Conservation (phyloP, 805 yeast species). For the Cyberlindnera petersonii region DNA sequence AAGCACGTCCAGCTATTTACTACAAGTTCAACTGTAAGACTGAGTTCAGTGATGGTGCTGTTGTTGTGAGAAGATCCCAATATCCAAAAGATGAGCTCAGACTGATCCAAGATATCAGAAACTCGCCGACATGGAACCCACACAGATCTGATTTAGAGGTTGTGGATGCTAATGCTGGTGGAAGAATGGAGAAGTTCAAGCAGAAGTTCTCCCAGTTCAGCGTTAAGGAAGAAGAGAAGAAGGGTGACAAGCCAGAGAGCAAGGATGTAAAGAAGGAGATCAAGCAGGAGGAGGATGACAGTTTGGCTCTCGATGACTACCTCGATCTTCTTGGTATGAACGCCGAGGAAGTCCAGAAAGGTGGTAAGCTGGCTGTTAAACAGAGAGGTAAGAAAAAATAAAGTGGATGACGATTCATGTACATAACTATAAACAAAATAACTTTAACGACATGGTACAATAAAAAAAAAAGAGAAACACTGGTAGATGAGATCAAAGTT, state of each 20-base stretch:
- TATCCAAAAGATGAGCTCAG: constrained; percentile 84
- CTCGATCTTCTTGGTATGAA: constrained; percentile 58
- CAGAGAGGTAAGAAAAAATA: constrained; percentile 41
- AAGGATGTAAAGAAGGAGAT: constrained; percentile 5
- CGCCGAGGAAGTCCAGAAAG: constrained; percentile 50
- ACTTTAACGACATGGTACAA: background rate
- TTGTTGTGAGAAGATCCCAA: constrained; percentile 74
- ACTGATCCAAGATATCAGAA: constrained; percentile 85
- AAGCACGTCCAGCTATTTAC: constrained; percentile 90
- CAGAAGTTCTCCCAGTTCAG: constrained; percentile 56
- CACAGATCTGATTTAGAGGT: constrained; percentile 71
- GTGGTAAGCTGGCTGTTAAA: constrained; percentile 49
- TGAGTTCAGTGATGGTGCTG: constrained; percentile 94
- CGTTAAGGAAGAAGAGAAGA: constrained; percentile 31
- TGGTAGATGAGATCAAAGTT: too few relatives aligned
- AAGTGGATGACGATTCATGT: background rate
- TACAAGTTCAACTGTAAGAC: constrained; percentile 84
- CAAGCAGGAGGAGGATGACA: constrained; percentile 11
- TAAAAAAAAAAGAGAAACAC: too few relatives aligned
- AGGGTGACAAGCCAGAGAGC: constrained; percentile 17
- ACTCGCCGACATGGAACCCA: constrained; percentile 85
- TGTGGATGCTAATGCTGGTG: constrained; percentile 79
- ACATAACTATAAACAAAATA: background rate
- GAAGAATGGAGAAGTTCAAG: constrained; percentile 72
- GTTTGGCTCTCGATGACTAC: constrained; percentile 42